A percentile compares a stretch with the other conserved stretches of the same genome.
phyloP scores from a whole-genome alignment of 352 stramenopile species.

The Albugo laibachii region DNA sequence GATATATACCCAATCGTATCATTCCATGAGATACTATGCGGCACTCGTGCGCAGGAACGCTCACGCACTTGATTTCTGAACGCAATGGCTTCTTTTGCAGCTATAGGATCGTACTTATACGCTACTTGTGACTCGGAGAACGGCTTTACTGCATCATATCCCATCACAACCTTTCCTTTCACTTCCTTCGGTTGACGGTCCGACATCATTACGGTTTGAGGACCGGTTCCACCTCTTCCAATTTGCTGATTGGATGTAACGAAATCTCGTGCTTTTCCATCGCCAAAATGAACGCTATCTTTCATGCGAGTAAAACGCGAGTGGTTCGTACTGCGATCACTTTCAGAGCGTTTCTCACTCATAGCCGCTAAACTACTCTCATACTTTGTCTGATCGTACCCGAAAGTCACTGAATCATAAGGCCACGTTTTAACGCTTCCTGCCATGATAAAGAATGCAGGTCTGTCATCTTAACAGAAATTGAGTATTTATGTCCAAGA shows the following conservation, averaged over 20 bases:
- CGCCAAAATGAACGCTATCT: constrained; percentile 34
- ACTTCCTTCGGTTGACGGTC: too few relatives aligned
- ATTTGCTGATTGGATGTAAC: constrained; percentile 8
- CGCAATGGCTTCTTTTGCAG: constrained; percentile 27
- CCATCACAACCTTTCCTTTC: too few relatives aligned
- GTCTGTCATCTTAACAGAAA: neutral
- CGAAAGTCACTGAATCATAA: constrained; percentile 35
- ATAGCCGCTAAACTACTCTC: constrained; percentile 23
- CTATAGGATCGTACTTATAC: constrained; percentile 26
- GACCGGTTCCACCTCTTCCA: too few relatives aligned
- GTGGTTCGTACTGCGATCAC: too few relatives aligned
- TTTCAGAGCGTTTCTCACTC: constrained; percentile 12
- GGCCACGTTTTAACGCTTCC: constrained; percentile 14
- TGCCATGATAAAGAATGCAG: constrained; percentile 9
- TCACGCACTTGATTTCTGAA: constrained; percentile 47
- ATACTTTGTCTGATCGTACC: constrained; percentile 36
- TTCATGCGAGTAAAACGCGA: too few relatives aligned
- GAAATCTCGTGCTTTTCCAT: constrained; percentile 16
- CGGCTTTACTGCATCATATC: too few relatives aligned
- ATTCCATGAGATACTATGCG: constrained; percentile 48
- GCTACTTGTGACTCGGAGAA: too few relatives aligned
- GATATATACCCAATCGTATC: constrained; percentile 64
- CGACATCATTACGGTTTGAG: too few relatives aligned
- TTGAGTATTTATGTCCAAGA: too few relatives aligned
- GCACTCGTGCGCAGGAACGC: constrained; percentile 26